phyloP scores from a whole-genome alignment of 2,329 filamentous ascomycete genomes.

The Fusarium falciforme region DNA sequence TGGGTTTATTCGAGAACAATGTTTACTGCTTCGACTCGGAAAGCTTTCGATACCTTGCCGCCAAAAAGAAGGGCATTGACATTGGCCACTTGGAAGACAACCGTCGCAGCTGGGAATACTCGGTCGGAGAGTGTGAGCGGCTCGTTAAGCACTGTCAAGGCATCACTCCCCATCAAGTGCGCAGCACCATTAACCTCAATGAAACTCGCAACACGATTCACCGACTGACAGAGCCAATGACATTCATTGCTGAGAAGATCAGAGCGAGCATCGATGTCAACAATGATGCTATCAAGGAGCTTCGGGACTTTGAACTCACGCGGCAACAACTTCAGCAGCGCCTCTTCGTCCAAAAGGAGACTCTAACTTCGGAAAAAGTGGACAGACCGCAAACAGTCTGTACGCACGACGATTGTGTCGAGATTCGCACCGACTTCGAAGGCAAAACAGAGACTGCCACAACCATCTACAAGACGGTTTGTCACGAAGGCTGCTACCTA shows the following conservation, averaged over 20 bases:
- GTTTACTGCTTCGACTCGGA: not conserved
- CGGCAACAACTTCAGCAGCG: not conserved
- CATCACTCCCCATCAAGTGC: not conserved
- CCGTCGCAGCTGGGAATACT: not conserved
- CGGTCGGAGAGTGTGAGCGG: not conserved
- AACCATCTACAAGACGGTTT: not conserved
- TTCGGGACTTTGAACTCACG: not conserved
- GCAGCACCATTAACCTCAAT: not conserved
- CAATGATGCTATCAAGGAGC: not conserved
- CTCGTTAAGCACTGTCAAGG: not conserved
- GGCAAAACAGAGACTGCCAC: not conserved
- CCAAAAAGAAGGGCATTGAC: not conserved
- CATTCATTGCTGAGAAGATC: not conserved
- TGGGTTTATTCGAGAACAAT: not conserved
- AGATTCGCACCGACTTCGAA: not conserved
- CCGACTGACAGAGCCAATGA: not conserved
- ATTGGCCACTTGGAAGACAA: not conserved
- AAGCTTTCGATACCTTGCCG: not conserved
- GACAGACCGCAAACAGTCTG: not conserved
- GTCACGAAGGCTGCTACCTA: not conserved
- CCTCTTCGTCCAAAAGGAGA: not conserved
- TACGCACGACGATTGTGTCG: not conserved
- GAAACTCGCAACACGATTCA: not conserved
- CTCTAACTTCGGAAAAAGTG: not conserved
- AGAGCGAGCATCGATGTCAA: not conserved